These are phyloP conservation scores for Urostyla sp. DNA, from an alignment of 73 alveolate species.

Conservation along the genomic window DNA sequence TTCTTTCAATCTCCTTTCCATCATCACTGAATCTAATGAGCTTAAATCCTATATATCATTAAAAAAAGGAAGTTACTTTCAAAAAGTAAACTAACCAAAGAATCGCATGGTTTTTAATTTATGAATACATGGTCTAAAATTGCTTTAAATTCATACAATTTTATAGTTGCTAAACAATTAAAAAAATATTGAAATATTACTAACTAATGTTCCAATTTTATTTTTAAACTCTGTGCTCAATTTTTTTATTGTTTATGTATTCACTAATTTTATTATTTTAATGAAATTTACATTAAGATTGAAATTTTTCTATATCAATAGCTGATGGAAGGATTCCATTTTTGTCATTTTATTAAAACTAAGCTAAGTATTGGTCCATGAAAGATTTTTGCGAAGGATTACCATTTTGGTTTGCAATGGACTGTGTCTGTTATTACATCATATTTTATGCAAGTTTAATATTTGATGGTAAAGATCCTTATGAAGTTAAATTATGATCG, in stretches of 20 bases:
- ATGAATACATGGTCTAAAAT: constrained; percentile 40
- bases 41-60: background rate
- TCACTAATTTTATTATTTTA: constrained; percentile 15
- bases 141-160: constrained; percentile 14
- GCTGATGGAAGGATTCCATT: constrained; percentile 41
- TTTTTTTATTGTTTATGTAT: constrained; percentile 25
- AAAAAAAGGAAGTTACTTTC: background rate
- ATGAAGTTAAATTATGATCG: no score
- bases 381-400: no score
- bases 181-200: background rate
- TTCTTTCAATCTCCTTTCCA: constrained; percentile 29
- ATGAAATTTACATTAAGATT: constrained; percentile 10
- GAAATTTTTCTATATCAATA: constrained; percentile 15
- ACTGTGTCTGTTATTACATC: no score
- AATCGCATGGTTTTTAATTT: constrained; percentile 19
- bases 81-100: constrained; percentile 11
- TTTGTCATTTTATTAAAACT: no score
- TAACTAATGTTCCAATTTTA: constrained; percentile 42
- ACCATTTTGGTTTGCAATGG: no score
- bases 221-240: constrained; percentile 38
- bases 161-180: background rate
- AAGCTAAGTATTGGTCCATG: no score
- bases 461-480: no score
- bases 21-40: constrained; percentile 15
- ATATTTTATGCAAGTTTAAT: no score